Evolutionary conservation across 768 basidiomycete genomes (phyloP), one percentile per base, ranked within the genome.

Genomic region (Lactarius sp.): DNA sequence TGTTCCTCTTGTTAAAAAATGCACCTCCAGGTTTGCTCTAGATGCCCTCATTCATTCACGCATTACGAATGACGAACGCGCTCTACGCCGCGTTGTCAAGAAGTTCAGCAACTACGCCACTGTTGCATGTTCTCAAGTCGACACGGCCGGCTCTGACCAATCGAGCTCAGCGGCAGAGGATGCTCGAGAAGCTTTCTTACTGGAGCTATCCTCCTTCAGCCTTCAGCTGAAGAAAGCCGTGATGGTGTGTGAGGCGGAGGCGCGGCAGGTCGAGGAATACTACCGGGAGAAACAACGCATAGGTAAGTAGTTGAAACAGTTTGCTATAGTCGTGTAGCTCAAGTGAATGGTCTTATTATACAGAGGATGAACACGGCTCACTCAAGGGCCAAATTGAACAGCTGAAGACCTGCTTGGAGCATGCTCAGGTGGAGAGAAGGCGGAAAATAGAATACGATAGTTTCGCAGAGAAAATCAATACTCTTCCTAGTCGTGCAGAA

Each of bases 361-460:
- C 64, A 93, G 91, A 87, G 67, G 77, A 83, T 59, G 90, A 94
- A 69, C 90, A 88, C 67, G 84, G 78, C 27, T 81, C 78, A 10
- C 74, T 92, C 56, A 79, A 80, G 66, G 79, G 75, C 9, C 90
- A 93, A 69, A 92, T 94, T 56, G 83, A 86, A 67, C 85, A 89
- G 67, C 80, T 94, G 68, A 93, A 92, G 74, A 78, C 79, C 20
- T 81, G 83, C 4, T 73, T 94, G 61, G 90, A 92, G 67, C 84
- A 91, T 67, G 91, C 88, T 6, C 92, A 94, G 70, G 77, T 87
- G 70, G 76, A 85, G 60, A 83, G 92, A 52, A 79, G 78, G 63
- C 81, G 86, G 59, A 94, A 92, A 77, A 91, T 93, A 68, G 92
- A 94, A 70, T 94, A 94, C 71, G 92, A 94, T 76, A 77, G 81